Percentiles rank a stretch among this genome's conserved stretches.
These are phyloP conservation scores for Iris pallida DNA, from an alignment of 116 monocot species.

Conservation along the genomic window DNA sequence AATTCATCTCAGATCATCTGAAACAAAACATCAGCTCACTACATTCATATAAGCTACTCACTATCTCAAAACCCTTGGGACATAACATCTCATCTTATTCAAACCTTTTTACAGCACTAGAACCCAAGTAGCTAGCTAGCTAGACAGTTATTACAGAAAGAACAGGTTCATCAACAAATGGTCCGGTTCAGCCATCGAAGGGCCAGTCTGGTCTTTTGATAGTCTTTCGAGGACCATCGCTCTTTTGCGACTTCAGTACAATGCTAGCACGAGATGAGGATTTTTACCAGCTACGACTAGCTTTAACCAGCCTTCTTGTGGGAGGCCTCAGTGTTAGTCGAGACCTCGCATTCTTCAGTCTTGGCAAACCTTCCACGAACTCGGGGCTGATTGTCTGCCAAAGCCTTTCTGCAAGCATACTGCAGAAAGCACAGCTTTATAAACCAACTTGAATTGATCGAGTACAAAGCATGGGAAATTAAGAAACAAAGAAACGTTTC, in stretches of 20 bases:
- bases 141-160: not conserved
- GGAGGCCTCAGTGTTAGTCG: not conserved
- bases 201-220: not conserved
- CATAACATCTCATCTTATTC: slow-evolving; percentile 5
- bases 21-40: no score
- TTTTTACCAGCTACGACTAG: not conserved
- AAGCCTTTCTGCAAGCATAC: slow-evolving; percentile 96
- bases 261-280: not conserved
- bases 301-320: not conserved
- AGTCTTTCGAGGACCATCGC: not conserved
- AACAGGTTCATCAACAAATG: not conserved
- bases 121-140: slow-evolving; percentile 7
- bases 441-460: no score
- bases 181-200: not conserved
- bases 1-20: no score
- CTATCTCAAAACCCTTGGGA: not conserved
- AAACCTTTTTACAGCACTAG: slow-evolving; percentile 5
- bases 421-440: slow-evolving; percentile 18
- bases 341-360: slow-evolving; percentile 42
- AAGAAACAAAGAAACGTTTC: no score
- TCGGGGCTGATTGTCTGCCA: slow-evolving; percentile 85
- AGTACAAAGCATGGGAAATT: no score
- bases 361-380: slow-evolving; percentile 90
- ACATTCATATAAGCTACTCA: not conserved
- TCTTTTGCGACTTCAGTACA: not conserved